These are phyloP conservation scores for Cladobotryum protrusum DNA, from an alignment of 2,329 filamentous ascomycete genomes.

Conservation along the genomic window DNA sequence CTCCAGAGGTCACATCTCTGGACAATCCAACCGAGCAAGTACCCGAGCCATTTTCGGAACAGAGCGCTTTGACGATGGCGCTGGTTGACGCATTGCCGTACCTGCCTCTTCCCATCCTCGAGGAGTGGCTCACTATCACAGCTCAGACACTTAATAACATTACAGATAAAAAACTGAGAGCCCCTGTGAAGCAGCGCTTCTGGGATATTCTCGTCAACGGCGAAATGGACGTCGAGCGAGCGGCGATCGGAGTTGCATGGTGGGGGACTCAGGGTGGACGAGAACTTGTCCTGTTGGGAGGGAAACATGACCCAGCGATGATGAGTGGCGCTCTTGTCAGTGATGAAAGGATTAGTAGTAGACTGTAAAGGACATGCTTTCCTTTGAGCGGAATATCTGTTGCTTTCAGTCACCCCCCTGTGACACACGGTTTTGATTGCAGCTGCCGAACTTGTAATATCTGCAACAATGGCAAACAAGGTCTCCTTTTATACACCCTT, in stretches of 20 bases:
- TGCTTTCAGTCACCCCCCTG: no score
- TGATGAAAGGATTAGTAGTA: slow-evolving; percentile 25
- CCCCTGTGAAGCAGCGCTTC: slow-evolving; percentile 62
- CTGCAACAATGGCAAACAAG: no score
- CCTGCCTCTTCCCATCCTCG: slow-evolving; percentile 61
- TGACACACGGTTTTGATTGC: no score
- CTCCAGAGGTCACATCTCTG: slow-evolving; percentile 31
- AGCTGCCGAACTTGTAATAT: no score
- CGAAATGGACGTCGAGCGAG: slow-evolving; percentile 83
- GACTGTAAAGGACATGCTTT: slow-evolving; percentile 1
- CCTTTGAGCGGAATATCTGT: no score
- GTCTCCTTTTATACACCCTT: no score
- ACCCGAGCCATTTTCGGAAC: slow-evolving; percentile 57
- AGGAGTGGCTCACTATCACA: slow-evolving; percentile 73
- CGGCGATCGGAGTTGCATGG: slow-evolving; percentile 74
- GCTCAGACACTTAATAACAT: slow-evolving; percentile 63
- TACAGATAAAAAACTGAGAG: slow-evolving; percentile 53
- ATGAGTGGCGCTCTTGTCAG: slow-evolving; percentile 50
- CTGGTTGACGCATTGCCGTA: slow-evolving; percentile 74
- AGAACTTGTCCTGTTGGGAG: slow-evolving; percentile 39
- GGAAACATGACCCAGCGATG: slow-evolving; percentile 25
- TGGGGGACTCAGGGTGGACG: slow-evolving; percentile 62
- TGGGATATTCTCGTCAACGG: slow-evolving; percentile 74
- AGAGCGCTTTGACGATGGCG: slow-evolving; percentile 68
- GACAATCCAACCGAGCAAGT: slow-evolving; percentile 18